phyloP scores from a whole-genome alignment of 495 filamentous ascomycete species.

The Penicillium herquei region DNA sequence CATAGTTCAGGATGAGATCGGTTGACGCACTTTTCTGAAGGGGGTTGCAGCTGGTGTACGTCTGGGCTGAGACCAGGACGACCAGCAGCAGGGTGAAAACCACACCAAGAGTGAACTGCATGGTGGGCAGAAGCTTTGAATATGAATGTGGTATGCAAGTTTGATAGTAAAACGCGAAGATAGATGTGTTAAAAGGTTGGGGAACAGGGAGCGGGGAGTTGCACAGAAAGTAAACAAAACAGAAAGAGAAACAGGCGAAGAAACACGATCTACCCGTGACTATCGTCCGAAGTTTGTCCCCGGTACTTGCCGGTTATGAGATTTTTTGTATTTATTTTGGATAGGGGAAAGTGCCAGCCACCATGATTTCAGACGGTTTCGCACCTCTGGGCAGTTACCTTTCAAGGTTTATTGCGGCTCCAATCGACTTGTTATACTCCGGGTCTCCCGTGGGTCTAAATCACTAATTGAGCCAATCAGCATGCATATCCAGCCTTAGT shows the following conservation, averaged over 20 bases:
- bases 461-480: too few species aligned
- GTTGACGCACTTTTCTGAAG: conserved; percentile 57
- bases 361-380: conserved; percentile 5
- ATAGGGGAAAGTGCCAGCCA: conserved; percentile 5
- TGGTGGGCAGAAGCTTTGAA: conserved; percentile 16
- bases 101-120: conserved; percentile 29
- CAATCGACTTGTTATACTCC: too few species aligned
- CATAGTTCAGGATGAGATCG: background rate
- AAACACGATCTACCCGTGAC: background rate
- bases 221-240: background rate
- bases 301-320: too few species aligned
- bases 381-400: too few species aligned
- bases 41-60: conserved; percentile 74
- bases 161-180: background rate
- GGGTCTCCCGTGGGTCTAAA: conserved; percentile 10
- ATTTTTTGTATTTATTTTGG: too few species aligned
- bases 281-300: too few species aligned
- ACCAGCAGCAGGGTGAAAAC: conserved; percentile 28
- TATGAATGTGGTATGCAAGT: background rate
- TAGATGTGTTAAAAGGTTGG: background rate
- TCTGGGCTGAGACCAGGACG: conserved; percentile 62
- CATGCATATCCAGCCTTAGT: too few species aligned
- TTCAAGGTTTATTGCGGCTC: too few species aligned
- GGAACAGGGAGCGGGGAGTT: background rate
- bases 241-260: background rate